Evolutionary conservation across 2,329 filamentous ascomycete species (phyloP).

Genomic region (Boeremia exigua): DNA sequence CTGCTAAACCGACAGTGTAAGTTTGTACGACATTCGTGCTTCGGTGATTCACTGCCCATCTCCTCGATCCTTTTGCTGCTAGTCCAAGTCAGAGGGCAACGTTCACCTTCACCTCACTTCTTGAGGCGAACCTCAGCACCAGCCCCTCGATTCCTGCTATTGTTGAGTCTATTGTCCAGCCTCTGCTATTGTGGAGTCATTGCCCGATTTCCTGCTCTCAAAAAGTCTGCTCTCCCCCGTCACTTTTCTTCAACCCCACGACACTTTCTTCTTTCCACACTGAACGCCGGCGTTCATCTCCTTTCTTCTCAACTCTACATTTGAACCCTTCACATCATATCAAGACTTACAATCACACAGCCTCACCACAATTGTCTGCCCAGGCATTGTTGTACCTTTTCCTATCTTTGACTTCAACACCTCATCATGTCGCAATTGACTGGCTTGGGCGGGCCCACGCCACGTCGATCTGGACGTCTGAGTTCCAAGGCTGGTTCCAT

Average conservation of each 20-base stretch:
- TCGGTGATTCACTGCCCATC: background rate
- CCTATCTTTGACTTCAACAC: background rate
- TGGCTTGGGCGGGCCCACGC: slow-evolving; percentile 34
- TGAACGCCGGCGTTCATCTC: background rate
- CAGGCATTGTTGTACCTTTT: background rate
- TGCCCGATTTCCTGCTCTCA: too few relatives aligned
- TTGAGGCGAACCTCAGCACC: background rate
- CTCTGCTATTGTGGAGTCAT: too few relatives aligned
- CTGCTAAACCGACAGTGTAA: background rate
- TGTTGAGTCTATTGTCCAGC: background rate
- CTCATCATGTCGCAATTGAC: slow-evolving; percentile 33
- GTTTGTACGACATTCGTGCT: background rate
- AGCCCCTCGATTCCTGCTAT: background rate
- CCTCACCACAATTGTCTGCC: background rate
- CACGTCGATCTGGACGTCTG: slow-evolving; percentile 40
- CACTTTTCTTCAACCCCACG: too few relatives aligned
- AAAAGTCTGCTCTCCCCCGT: too few relatives aligned
- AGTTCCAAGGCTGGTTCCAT: slow-evolving; percentile 35
- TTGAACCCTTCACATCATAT: background rate
- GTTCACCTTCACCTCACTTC: slow-evolving; percentile 8
- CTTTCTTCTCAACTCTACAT: background rate
- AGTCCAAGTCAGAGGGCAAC: too few relatives aligned
- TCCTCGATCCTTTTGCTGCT: background rate
- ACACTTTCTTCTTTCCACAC: background rate
- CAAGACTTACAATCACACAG: background rate